A percentile compares a stretch with the other conserved stretches of the same genome.
Conservation (phyloP, 1,139 yeast species). For the Debaryomyces udenii region DNA sequence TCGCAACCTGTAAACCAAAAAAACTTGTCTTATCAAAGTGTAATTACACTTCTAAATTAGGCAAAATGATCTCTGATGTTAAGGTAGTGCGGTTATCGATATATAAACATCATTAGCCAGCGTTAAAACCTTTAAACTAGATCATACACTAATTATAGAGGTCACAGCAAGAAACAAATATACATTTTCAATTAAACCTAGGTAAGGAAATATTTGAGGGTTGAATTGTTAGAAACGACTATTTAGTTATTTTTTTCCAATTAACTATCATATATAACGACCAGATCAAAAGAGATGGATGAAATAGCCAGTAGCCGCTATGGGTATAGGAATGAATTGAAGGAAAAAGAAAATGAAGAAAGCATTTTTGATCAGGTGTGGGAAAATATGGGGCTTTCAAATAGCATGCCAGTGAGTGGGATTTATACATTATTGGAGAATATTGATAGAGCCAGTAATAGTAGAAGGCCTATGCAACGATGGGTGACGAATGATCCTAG, state of each 20-base stretch:
- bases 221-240: no score
- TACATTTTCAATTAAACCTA: no score
- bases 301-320: no score
- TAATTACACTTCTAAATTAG: constrained; percentile 6
- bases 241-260: no score
- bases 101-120: not conserved
- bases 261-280: no score
- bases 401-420: constrained; percentile 2
- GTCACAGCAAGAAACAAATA: no score
- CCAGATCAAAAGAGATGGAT: no score
- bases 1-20: not conserved
- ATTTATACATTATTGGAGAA: constrained; percentile 7
- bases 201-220: no score
- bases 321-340: no score
- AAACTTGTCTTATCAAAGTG: not conserved
- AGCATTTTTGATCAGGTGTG: constrained; percentile 8
- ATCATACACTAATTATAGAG: no score
- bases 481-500: constrained; percentile 5
- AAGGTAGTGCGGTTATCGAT: not conserved
- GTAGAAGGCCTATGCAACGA: not conserved
- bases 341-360: not conserved
- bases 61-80: not conserved
- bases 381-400: constrained; percentile 1
- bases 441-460: not conserved
- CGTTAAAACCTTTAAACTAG: no score